Evolutionary conservation across 2,329 filamentous ascomycete genomes (phyloP).

Genomic region (Periconia sp.): DNA sequence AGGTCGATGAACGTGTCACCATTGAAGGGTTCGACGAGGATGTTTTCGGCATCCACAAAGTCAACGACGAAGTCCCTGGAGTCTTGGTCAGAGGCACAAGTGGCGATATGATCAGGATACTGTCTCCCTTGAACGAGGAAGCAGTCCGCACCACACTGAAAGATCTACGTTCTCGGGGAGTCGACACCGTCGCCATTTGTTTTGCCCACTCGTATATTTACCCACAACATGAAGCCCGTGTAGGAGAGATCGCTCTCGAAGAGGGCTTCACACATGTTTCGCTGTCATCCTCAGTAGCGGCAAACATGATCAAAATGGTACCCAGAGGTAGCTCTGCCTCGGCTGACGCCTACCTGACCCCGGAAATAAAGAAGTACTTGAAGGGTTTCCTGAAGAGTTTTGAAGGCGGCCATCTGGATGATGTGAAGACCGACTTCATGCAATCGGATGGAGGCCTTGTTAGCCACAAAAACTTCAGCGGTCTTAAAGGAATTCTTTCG

Average conservation of each 20-base stretch:
- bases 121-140: slow-evolving; percentile 21
- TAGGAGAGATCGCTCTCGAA: slow-evolving; percentile 73
- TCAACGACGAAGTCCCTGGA: slow-evolving; percentile 9
- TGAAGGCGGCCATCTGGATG: slow-evolving; percentile 56
- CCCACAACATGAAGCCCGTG: slow-evolving; percentile 74
- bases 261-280: slow-evolving; percentile 78
- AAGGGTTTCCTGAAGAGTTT: slow-evolving; percentile 53
- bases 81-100: slow-evolving; percentile 21
- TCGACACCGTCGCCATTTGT: slow-evolving; percentile 79
- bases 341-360: slow-evolving; percentile 74
- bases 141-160: neutral
- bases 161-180: slow-evolving; percentile 56
- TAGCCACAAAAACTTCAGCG: slow-evolving; percentile 27
- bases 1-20: slow-evolving; percentile 22
- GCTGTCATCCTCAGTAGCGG: slow-evolving; percentile 67
- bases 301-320: slow-evolving; percentile 81
- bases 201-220: slow-evolving; percentile 89
- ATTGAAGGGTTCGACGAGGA: slow-evolving; percentile 39
- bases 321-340: slow-evolving; percentile 71
- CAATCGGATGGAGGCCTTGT: slow-evolving; percentile 63
- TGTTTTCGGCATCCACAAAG: slow-evolving; percentile 7
- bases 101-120: slow-evolving; percentile 29
- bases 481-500: slow-evolving; percentile 33
- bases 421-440: slow-evolving; percentile 86
- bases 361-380: slow-evolving; percentile 73